phyloP scores from a whole-genome alignment of 148 eudicot species.

The Tetragonia tetragonoides region DNA sequence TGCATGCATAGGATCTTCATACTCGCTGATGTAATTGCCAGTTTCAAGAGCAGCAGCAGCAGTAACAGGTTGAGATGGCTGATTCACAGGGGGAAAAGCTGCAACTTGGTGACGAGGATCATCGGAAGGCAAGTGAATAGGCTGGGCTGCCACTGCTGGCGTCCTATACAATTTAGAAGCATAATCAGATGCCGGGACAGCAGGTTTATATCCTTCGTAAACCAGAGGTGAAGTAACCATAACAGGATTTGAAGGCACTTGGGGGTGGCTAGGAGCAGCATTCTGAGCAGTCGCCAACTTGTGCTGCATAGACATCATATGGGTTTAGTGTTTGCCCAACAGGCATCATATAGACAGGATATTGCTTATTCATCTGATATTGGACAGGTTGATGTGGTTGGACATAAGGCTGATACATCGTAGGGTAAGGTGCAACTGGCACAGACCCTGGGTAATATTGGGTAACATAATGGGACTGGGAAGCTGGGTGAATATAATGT shows the following conservation, averaged over 20 bases:
- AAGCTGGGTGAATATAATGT: slow-evolving; percentile 34
- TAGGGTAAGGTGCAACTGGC: slow-evolving; percentile 51
- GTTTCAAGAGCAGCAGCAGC: slow-evolving; percentile 29
- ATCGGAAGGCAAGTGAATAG: slow-evolving; percentile 30
- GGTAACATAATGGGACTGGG: slow-evolving; percentile 47
- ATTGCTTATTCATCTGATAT: slow-evolving; percentile 56
- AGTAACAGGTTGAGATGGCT: slow-evolving; percentile 34
- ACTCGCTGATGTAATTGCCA: slow-evolving; percentile 34
- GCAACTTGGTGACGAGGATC: slow-evolving; percentile 41
- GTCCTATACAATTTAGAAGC: slow-evolving; percentile 32
- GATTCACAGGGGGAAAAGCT: slow-evolving; percentile 41
- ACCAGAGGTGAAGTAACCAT: slow-evolving; percentile 33
- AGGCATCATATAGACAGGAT: slow-evolving; percentile 62
- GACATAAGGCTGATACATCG: slow-evolving; percentile 53
- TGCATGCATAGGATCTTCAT: slow-evolving; percentile 64
- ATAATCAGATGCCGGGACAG: slow-evolving; percentile 32
- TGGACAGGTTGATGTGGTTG: slow-evolving; percentile 46
- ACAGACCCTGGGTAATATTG: slow-evolving; percentile 48
- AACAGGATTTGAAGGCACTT: slow-evolving; percentile 44
- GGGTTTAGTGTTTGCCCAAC: slow-evolving; percentile 46
- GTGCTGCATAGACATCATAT: slow-evolving; percentile 40
- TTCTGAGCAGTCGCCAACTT: slow-evolving; percentile 26
- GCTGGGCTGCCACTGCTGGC: slow-evolving; percentile 29
- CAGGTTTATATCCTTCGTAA: slow-evolving; percentile 39
- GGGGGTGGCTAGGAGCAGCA: slow-evolving; percentile 40